These are phyloP conservation scores for Cryptosporidium baileyi DNA, from an alignment of 169 alveolate species.

Conservation along the genomic window DNA sequence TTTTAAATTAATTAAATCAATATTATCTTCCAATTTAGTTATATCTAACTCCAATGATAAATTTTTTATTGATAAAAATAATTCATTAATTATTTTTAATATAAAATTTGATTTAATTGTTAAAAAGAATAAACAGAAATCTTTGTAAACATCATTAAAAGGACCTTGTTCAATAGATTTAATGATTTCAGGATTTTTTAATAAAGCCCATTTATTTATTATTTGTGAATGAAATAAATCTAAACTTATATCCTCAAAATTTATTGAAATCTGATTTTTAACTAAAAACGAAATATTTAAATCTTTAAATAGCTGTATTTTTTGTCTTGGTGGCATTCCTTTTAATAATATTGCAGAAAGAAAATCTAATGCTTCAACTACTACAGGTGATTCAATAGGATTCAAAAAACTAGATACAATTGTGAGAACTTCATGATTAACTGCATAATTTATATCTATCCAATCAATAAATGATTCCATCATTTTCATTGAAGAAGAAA, in stretches of 20 bases:
- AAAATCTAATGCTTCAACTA: slow-evolving; percentile 43
- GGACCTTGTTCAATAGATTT: slow-evolving; percentile 30
- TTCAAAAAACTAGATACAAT: background rate
- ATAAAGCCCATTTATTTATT: slow-evolving; percentile 8
- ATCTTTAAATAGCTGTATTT: slow-evolving; percentile 31
- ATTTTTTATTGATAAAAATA: slow-evolving; percentile 4
- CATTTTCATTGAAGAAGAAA: slow-evolving; percentile 25
- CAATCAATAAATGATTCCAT: slow-evolving; percentile 50
- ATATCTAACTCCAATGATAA: background rate
- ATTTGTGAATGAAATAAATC: background rate
- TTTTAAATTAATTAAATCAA: background rate
- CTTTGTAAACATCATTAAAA: slow-evolving; percentile 4
- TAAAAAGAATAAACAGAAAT: slow-evolving; percentile 23
- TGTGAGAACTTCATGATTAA: slow-evolving; percentile 35
- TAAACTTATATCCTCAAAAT: slow-evolving; percentile 10
- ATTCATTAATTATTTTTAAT: slow-evolving; percentile 6
- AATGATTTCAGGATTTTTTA: slow-evolving; percentile 29
- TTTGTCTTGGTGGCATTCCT: slow-evolving; percentile 39
- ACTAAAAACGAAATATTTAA: slow-evolving; percentile 23
- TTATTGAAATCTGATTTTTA: background rate
- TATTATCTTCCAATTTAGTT: background rate
- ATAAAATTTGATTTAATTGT: slow-evolving; percentile 1
- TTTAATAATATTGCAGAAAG: slow-evolving; percentile 35
- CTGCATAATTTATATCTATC: slow-evolving; percentile 60
- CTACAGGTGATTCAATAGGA: slow-evolving; percentile 37